Percentiles rank a stretch among this genome's conserved stretches.
phyloP scores from a whole-genome alignment of 148 eudicot species.

The Persicaria maculosa region DNA sequence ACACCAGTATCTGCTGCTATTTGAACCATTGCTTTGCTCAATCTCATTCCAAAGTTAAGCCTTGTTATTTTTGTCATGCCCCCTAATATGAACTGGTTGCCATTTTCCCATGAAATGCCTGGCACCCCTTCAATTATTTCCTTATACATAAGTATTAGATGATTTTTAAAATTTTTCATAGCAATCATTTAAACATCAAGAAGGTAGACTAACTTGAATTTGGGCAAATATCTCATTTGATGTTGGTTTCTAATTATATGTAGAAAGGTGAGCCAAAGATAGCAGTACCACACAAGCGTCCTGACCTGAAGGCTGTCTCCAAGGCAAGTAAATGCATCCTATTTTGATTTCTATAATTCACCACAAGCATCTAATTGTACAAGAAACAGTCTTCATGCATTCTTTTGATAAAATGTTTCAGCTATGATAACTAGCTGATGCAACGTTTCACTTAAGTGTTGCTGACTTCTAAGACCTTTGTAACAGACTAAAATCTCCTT shows the following conservation, averaged over 20 bases:
- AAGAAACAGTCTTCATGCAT: not conserved
- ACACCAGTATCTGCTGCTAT: not conserved
- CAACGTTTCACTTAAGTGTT: not conserved
- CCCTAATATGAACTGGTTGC: not conserved
- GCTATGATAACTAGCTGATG: not conserved
- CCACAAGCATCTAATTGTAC: not conserved
- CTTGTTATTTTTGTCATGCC: not conserved
- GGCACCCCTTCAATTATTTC: not conserved
- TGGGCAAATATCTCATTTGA: not conserved
- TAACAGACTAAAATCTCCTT: not conserved
- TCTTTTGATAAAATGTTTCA: not conserved
- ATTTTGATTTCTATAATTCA: not conserved
- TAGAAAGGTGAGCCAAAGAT: slow-evolving; percentile 16
- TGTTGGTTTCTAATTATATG: not conserved
- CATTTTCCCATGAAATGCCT: not conserved
- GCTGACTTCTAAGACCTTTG: not conserved
- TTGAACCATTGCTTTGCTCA: not conserved
- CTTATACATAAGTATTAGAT: not conserved
- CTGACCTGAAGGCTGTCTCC: slow-evolving; percentile 34
- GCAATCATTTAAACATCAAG: not conserved
- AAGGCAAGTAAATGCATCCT: slow-evolving; percentile 20
- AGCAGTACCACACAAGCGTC: slow-evolving; percentile 30
- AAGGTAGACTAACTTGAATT: not conserved
- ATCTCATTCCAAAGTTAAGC: not conserved
- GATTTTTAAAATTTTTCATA: not conserved